Percentiles rank a stretch among this genome's conserved stretches.
Evolutionary conservation across 2,329 filamentous ascomycete genomes (phyloP).

Genomic region (Zasmidium citrigriseum): DNA sequence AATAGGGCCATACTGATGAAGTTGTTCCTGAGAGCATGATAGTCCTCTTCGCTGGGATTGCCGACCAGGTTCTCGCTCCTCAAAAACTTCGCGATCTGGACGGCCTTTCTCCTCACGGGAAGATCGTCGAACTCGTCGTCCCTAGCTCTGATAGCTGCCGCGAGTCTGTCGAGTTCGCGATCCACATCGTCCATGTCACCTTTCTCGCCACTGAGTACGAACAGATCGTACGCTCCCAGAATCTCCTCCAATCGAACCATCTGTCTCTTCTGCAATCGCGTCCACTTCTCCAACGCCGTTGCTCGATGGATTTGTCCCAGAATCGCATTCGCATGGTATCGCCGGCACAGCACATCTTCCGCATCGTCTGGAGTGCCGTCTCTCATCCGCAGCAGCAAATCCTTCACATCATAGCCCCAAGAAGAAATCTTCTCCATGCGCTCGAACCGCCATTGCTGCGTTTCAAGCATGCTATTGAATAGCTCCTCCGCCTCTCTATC

Average conservation of each 20-base stretch:
- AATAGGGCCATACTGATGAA: slow-evolving; percentile 81
- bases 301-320: slow-evolving; percentile 79
- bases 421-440: slow-evolving; percentile 71
- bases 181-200: slow-evolving; percentile 70
- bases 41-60: slow-evolving; percentile 61
- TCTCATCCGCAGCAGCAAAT: slow-evolving; percentile 69
- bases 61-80: slow-evolving; percentile 69
- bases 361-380: slow-evolving; percentile 58
- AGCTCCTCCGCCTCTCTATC: slow-evolving; percentile 36
- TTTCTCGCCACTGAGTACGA: slow-evolving; percentile 71
- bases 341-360: slow-evolving; percentile 76
- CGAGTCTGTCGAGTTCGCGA: slow-evolving; percentile 65
- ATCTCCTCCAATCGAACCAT: slow-evolving; percentile 68
- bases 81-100: slow-evolving; percentile 69
- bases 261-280: slow-evolving; percentile 53
- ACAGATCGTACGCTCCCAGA: slow-evolving; percentile 84
- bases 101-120: slow-evolving; percentile 67
- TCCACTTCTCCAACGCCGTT: slow-evolving; percentile 78
- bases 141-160: slow-evolving; percentile 55
- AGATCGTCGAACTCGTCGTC: slow-evolving; percentile 57
- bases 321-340: slow-evolving; percentile 72
- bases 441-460: slow-evolving; percentile 67
- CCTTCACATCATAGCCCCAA: slow-evolving; percentile 85
- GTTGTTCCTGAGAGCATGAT: slow-evolving; percentile 81
- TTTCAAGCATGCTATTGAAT: slow-evolving; percentile 69